Percentiles rank a stretch among this genome's conserved stretches.
These are phyloP conservation scores for Ormosia emarginata DNA, from an alignment of 306 rosid species.

Conservation along the genomic window DNA sequence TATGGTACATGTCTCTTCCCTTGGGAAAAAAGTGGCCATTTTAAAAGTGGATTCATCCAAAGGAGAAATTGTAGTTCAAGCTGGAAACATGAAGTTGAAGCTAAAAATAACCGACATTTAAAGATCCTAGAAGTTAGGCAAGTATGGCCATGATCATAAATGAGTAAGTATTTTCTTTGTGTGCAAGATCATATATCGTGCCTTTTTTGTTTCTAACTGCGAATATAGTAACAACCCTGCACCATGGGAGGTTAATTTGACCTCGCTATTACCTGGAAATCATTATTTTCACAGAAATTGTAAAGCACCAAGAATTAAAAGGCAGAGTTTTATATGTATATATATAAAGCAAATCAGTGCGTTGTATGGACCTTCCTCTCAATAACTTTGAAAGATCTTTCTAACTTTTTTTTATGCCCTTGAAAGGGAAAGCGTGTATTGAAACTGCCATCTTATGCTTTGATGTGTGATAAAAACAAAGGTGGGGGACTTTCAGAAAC, in stretches of 20 bases:
- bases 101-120: conserved; percentile 59
- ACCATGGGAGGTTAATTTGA: background rate
- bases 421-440: background rate
- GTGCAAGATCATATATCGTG: background rate
- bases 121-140: conserved; percentile 33
- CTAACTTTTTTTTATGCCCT: background rate
- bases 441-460: background rate
- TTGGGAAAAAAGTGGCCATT: conserved; percentile 67
- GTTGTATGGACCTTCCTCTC: background rate
- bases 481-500: conserved; percentile 3
- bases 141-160: conserved; percentile 1
- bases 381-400: background rate
- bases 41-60: conserved; percentile 63
- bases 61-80: conserved; percentile 79
- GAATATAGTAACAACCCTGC: background rate
- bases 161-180: conserved; percentile 12
- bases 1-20: conserved; percentile 60
- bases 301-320: background rate
- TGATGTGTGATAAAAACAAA: background rate
- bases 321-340: background rate
- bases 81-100: conserved; percentile 83
- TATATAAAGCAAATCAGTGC: background rate
- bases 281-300: background rate
- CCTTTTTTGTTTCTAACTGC: background rate
- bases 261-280: background rate